Evolutionary conservation across 345 rosid species (phyloP), one percentile per base, ranked within the genome.

Genomic region (Euclidium syriacum): DNA sequence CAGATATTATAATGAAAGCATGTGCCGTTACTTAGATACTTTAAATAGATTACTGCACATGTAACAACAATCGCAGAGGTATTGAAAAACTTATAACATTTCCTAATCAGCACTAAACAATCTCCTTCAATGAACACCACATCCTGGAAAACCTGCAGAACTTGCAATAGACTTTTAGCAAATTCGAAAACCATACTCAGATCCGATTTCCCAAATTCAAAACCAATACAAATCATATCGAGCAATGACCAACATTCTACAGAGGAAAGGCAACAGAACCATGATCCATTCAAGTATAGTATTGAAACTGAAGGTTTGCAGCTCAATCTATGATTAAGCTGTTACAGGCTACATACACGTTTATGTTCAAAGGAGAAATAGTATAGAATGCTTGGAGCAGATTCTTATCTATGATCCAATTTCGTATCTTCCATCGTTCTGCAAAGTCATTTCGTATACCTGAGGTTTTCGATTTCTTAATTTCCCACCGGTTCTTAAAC

Each of bases 361-460:
- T 51, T 70, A 62, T 52, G 34, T 60, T 60, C 46, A 53, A 14
- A 6, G 46, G 29, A 38, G 51, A 42, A 32, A 27, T 12, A 58
- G 11, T 41, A 58, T 7, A 16, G 46, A 55, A 19, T 24, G 4
- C 7, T 26, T 15, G 10, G 20, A 10, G 27, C 12, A 46, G 9
- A 52, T 2, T 18, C 46, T 54, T 15, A 52, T 34, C 63, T 58
- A 68, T 20, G 73, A 50, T 33, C 72, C 76, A 59, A 66, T n/a
- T 60, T 59, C 19, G 42, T 72, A 72, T 51, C 67, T 72, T 19
- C 76, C 76, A 60, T 65, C 72, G 16, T 66, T 58, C 58, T 65
- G 67, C 63, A 72, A 51, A 58, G 43, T 58, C 72, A 72, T 59
- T 0, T 72, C 76, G 7, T 59, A 53, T 6, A 65, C 52, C 63